Base-by-base conservation (phyloP, 1,284 basidiomycete genomes). In the Leccinum proliferum region DNA sequence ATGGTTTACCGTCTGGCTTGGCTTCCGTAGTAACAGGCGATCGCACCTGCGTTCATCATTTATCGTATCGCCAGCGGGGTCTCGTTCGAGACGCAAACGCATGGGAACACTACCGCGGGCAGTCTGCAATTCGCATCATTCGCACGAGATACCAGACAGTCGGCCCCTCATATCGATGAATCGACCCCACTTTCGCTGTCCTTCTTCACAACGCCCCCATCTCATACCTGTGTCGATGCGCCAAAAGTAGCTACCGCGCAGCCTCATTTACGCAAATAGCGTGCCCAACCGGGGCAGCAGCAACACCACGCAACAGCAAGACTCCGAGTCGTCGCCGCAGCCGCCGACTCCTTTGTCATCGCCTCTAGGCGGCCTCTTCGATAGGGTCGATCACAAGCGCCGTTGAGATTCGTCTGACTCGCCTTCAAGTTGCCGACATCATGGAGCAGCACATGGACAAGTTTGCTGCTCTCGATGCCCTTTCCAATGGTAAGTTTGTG, bases 371-470 rank as follows among this genome's bases (percentile, higher is more conserved):
- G 29, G 29, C 29, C 29, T 32, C 29, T 32, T 32, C 29, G 29
- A 32, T 32, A 32, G 29, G 29, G 29, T 32, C 29, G 29, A 32
- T 32, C 29, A 32, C 29, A 32, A 32, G 29, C 29, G 29, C 29
- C 29, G 29, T 32, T 32, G 29, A 32, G 29, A 32, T 32, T 32
- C 29, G 29, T 32, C 29, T 32, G 29, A 32, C 29, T 32, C 5
- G 29, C 29, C 55, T 74, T 76, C 70, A 84, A 83, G 74, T 80
- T 92, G 67, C 87, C 29, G 80, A 84, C 50, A 77, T 89, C 57
- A 84, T 92, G 75, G 87, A 90, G 71, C 69, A 79, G 65, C 77
- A 88, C 77, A 67, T 75, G 58, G 87, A 88, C 66, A 83, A 84
- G 69, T 78, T 92, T 64, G 83, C 86, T 29, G 83, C 85, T 35